These are phyloP conservation scores for Yamadazyma triangularis DNA, from an alignment of 1,139 yeast genomes.

Conservation along the genomic window DNA sequence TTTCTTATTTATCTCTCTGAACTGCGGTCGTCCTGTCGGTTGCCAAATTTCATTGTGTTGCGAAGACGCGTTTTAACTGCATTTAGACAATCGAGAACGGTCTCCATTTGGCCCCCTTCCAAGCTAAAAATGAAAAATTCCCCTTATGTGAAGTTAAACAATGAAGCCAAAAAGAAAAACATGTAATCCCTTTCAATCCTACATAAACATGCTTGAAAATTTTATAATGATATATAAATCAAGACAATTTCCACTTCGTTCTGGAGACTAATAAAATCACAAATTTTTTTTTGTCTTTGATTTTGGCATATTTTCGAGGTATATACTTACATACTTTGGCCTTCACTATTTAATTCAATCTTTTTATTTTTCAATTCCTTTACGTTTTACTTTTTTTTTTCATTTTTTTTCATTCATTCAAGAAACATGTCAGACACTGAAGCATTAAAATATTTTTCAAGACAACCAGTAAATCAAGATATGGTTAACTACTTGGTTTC, in stretches of 20 bases:
- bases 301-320: too few relatives aligned
- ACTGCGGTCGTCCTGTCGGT: too few relatives aligned
- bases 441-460: conserved; percentile 71
- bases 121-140: neutral
- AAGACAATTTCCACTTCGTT: too few relatives aligned
- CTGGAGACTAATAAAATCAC: too few relatives aligned
- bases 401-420: conserved; percentile 1
- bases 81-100: neutral
- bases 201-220: too few relatives aligned
- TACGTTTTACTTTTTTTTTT: neutral
- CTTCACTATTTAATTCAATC: neutral
- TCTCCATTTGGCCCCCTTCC: neutral
- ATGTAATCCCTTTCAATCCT: neutral
- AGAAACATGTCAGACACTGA: conserved; percentile 40
- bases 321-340: too few relatives aligned
- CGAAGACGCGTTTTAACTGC: neutral
- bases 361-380: neutral
- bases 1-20: too few relatives aligned
- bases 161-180: neutral
- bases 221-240: too few relatives aligned
- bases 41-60: neutral
- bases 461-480: conserved; percentile 69
- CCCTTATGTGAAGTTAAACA: neutral
- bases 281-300: too few relatives aligned
- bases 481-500: conserved; percentile 81